Percentiles rank a stretch among this genome's conserved stretches.
Evolutionary conservation across 2,329 filamentous ascomycete genomes (phyloP).

Genomic region (Venturia effusa): DNA sequence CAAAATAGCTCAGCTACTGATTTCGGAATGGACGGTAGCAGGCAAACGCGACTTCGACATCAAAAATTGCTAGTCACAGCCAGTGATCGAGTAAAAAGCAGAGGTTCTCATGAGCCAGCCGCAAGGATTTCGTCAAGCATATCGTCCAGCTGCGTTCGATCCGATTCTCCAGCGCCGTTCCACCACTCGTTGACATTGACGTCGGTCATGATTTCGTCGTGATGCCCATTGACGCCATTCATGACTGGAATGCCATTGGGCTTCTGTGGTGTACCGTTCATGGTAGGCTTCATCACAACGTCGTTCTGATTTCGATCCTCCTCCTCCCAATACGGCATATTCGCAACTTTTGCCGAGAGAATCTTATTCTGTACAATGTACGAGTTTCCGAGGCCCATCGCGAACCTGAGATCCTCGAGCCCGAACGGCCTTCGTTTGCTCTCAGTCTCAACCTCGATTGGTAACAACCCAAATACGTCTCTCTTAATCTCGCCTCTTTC

Average conservation of each 20-base stretch:
- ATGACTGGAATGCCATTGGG: neutral
- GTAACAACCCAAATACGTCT: conserved; percentile 67
- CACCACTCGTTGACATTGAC: conserved; percentile 2
- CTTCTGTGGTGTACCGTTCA: neutral
- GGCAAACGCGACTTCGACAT: too few relatives aligned
- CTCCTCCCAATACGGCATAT: conserved; percentile 1
- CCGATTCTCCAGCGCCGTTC: neutral
- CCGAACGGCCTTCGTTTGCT: conserved; percentile 60
- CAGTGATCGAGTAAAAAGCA: neutral
- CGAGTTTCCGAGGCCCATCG: conserved; percentile 63
- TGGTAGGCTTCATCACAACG: neutral
- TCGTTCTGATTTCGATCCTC: conserved; percentile 1
- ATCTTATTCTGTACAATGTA: conserved; percentile 49
- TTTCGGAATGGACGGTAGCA: too few relatives aligned
- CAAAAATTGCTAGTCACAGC: neutral
- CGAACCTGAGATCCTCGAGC: conserved; percentile 67
- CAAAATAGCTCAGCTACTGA: too few relatives aligned
- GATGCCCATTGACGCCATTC: conserved; percentile 11
- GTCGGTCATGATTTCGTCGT: neutral
- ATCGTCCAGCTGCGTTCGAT: neutral
- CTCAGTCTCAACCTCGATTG: conserved; percentile 68
- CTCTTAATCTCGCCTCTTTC: conserved; percentile 50
- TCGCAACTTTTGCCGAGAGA: conserved; percentile 1
- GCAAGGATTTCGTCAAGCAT: conserved; percentile 10
- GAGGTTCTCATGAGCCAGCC: conserved; percentile 2